These are phyloP conservation scores for Lagerstroemia speciosa DNA, from an alignment of 345 rosid species.

Conservation along the genomic window DNA sequence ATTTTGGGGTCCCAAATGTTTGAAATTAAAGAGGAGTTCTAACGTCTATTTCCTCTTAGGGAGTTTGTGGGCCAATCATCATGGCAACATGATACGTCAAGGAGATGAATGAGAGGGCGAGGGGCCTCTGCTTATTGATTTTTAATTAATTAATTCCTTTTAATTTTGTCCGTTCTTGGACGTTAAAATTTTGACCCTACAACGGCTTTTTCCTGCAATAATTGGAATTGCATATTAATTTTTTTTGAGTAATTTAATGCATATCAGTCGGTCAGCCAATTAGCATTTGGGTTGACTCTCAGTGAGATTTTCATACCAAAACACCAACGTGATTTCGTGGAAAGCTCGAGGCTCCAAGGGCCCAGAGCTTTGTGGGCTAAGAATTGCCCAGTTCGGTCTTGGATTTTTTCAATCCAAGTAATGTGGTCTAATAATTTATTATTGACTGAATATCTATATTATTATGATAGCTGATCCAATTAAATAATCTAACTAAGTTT, in stretches of 20 bases:
- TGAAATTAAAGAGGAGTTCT: slow-evolving; percentile 7
- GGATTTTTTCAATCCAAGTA: no score
- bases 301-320: not conserved
- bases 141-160: not conserved
- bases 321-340: not conserved
- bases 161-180: not conserved
- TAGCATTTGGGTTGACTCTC: not conserved
- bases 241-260: not conserved
- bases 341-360: no score
- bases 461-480: no score
- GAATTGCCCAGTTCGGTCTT: no score
- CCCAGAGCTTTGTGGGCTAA: no score
- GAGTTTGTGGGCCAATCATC: not conserved
- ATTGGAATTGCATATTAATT: not conserved
- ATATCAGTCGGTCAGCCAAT: not conserved
- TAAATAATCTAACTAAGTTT: no score
- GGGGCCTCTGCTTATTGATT: no score
- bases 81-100: not conserved
- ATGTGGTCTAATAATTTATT: no score
- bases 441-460: no score
- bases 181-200: slow-evolving; percentile 7
- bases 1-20: slow-evolving; percentile 13
- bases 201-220: slow-evolving; percentile 20
- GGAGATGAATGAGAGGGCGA: not conserved
- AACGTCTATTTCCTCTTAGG: slow-evolving; percentile 30